Conservation (phyloP, 148 eudicot genomes). For the Chenopodium suecicum region DNA sequence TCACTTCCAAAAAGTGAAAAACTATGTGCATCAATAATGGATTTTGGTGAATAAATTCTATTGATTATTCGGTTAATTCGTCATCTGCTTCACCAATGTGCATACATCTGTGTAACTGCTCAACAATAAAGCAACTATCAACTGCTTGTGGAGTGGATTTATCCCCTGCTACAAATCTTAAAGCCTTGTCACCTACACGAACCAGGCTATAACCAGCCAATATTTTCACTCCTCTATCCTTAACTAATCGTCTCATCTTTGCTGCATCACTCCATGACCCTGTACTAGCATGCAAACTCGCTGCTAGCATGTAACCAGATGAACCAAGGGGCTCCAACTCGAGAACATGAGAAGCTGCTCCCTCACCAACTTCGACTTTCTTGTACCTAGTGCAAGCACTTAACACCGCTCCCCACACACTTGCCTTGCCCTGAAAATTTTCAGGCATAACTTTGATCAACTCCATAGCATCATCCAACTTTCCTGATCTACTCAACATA, state of each 20-base stretch:
- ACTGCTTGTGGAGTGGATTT: slow-evolving; percentile 32
- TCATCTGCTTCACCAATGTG: slow-evolving; percentile 27
- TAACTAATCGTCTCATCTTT: slow-evolving; percentile 56
- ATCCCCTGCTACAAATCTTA: slow-evolving; percentile 67
- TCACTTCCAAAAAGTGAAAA: too few species aligned
- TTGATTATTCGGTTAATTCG: slow-evolving; percentile 15
- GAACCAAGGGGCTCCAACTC: slow-evolving; percentile 71
- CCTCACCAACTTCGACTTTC: slow-evolving; percentile 39
- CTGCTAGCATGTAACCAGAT: slow-evolving; percentile 67
- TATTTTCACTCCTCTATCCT: slow-evolving; percentile 54
- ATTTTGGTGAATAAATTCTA: too few species aligned
- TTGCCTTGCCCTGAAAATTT: slow-evolving; percentile 42
- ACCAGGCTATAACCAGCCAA: slow-evolving; percentile 66
- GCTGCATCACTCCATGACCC: slow-evolving; percentile 67
- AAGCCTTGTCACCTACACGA: slow-evolving; percentile 40
- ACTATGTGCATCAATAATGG: too few species aligned
- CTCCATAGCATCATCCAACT: slow-evolving; percentile 53
- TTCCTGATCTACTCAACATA: slow-evolving; percentile 71
- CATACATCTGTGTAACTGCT: slow-evolving; percentile 55
- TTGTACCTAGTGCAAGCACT: slow-evolving; percentile 60
- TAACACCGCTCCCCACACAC: slow-evolving; percentile 74
- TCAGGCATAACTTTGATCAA: slow-evolving; percentile 46
- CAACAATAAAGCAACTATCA: slow-evolving; percentile 28
- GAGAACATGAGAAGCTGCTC: slow-evolving; percentile 45
- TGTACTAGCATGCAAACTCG: slow-evolving; percentile 57